A percentile compares a stretch with the other conserved stretches of the same genome.
Evolutionary conservation across 2,329 filamentous ascomycete genomes (phyloP).

Genomic region (Claviceps spartinae): DNA sequence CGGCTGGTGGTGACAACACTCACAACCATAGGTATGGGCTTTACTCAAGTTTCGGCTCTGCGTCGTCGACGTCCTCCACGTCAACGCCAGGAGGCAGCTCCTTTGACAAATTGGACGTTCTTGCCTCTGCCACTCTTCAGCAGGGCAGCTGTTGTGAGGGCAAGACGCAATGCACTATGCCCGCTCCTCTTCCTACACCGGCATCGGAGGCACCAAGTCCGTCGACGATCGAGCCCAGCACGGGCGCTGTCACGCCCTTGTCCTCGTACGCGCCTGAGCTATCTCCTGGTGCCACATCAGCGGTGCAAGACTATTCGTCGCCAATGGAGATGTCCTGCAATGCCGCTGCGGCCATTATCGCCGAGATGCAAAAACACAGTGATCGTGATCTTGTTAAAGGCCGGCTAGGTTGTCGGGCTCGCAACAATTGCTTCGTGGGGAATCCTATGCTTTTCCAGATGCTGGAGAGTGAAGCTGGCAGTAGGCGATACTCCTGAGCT

Average conservation of each 20-base stretch:
- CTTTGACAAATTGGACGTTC: slow-evolving; percentile 24
- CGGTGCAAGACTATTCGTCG: slow-evolving; percentile 10
- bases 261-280: slow-evolving; percentile 7
- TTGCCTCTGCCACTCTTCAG: slow-evolving; percentile 23
- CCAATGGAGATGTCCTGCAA: slow-evolving; percentile 22
- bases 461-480: slow-evolving; percentile 14
- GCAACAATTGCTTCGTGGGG: slow-evolving; percentile 18
- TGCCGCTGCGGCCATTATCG: slow-evolving; percentile 23
- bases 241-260: slow-evolving; percentile 11
- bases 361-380: slow-evolving; percentile 23
- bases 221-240: slow-evolving; percentile 11
- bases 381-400: slow-evolving; percentile 15
- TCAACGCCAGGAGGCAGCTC: slow-evolving; percentile 8
- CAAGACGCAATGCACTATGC: slow-evolving; percentile 11
- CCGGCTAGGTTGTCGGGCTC: slow-evolving; percentile 17
- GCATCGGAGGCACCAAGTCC: slow-evolving; percentile 12
- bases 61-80: not conserved
- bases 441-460: slow-evolving; percentile 22
- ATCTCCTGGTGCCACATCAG: slow-evolving; percentile 6
- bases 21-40: not conserved
- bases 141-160: slow-evolving; percentile 13
- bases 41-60: not conserved
- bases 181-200: slow-evolving; percentile 8
- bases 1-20: not conserved
- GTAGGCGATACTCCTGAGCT: slow-evolving; percentile 3